Base-by-base conservation (phyloP, 1,284 basidiomycete species). In the Ceratobasidium sp. region DNA sequence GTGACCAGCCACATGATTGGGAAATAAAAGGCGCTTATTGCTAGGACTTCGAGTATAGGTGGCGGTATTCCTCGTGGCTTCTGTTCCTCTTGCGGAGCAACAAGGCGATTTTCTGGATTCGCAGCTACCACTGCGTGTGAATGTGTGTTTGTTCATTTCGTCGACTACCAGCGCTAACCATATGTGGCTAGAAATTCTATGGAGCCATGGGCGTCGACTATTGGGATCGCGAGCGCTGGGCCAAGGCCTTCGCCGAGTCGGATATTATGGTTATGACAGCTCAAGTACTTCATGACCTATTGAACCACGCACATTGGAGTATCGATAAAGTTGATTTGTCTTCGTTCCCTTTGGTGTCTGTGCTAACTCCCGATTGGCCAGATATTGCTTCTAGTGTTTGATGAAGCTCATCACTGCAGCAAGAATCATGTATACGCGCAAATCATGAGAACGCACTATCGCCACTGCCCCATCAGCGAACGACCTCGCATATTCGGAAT, bases 201-300 rank as follows among this genome's bases (percentile, higher is more conserved):
- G 91, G 91, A 1, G 82, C 84, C 6, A 79, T 87, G 54, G 87
- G 87, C 4, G 81, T 90, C 56, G 86, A 90, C 73, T 81, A 90
- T 70, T 84, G 86, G 67, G 85, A 92, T 73, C 80, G 86, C 53
- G 76, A 76, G 1, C 69, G 71, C 33, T 94, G 91, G 92, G 81
- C 78, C 72, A 79, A 79, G 50, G 82, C 85, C 67, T 85, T 93
- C 58, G 78, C 82, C 68, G 76, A 80, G 9, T 78, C 85, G 41
- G 89, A 93, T 76, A 87, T 93, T 8, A 81, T 92, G 69, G 90
- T 94, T 1, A 89, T 91, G 85, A 93, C 91, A 7, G 90, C 91
- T 0, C 90, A 92, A 75, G 88, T 93, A 57, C 89, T 92, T 74
- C 79, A 90, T 59, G 89, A 92, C 72, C 77, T 91, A 16, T 77